These are phyloP conservation scores for Trichocomaceae sp. DNA, from an alignment of 2,329 filamentous ascomycete genomes.

Conservation along the genomic window DNA sequence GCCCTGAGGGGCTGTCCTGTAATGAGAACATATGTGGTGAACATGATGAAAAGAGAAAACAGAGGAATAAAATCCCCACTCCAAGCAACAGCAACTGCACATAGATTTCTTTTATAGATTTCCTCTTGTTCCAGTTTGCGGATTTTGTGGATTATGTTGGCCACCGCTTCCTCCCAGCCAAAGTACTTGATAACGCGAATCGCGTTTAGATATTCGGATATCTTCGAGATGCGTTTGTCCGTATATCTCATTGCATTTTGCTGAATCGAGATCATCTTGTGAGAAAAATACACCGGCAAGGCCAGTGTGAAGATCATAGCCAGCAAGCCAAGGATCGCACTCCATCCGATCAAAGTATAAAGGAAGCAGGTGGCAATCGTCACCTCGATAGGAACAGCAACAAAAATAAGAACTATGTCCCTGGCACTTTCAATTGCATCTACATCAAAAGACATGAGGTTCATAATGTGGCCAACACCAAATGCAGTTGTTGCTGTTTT, in stretches of 20 bases:
- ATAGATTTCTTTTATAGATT: slow-evolving; percentile 49
- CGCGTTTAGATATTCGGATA: slow-evolving; percentile 54
- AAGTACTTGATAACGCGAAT: slow-evolving; percentile 58
- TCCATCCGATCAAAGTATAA: slow-evolving; percentile 52
- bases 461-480: slow-evolving; percentile 38
- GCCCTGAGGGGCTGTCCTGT: slow-evolving; percentile 46
- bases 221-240: slow-evolving; percentile 51
- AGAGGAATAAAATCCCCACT: slow-evolving; percentile 49
- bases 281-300: slow-evolving; percentile 45
- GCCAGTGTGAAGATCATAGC: slow-evolving; percentile 44
- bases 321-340: slow-evolving; percentile 46
- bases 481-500: too few relatives aligned
- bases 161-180: slow-evolving; percentile 51
- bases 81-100: slow-evolving; percentile 38
- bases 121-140: slow-evolving; percentile 48
- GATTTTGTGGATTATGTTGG: slow-evolving; percentile 44
- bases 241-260: slow-evolving; percentile 50
- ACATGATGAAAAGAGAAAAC: slow-evolving; percentile 49
- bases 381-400: slow-evolving; percentile 45
- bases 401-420: slow-evolving; percentile 44
- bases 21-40: slow-evolving; percentile 46
- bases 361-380: slow-evolving; percentile 46
- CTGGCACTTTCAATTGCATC: slow-evolving; percentile 49
- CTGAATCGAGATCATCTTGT: slow-evolving; percentile 46
- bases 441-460: slow-evolving; percentile 54